Evolutionary conservation across 2,329 filamentous ascomycete species (phyloP).

Genomic region (Fusarium odoratissimum): DNA sequence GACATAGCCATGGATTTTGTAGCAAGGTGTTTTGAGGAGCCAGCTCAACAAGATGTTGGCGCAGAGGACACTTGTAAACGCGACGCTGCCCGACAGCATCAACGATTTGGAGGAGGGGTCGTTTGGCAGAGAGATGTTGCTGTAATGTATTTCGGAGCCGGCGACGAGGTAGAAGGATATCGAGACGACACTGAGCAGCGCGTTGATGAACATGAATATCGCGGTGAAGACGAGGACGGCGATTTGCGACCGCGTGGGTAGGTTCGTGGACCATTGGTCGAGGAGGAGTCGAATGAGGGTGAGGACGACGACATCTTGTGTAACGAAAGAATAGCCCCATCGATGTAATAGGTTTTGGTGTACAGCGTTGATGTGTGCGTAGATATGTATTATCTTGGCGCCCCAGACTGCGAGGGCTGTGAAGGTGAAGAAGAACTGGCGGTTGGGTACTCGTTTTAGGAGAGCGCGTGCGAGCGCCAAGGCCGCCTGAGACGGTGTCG

Average conservation of each 20-base stretch:
- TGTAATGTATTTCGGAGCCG: slow-evolving; percentile 51
- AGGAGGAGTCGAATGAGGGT: slow-evolving; percentile 49
- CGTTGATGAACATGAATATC: slow-evolving; percentile 30
- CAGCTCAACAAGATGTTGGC: slow-evolving; percentile 35
- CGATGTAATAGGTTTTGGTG: slow-evolving; percentile 21
- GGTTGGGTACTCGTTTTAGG: slow-evolving; percentile 43
- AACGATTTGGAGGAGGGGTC: slow-evolving; percentile 48
- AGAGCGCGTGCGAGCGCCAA: neutral
- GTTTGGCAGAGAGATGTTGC: slow-evolving; percentile 48
- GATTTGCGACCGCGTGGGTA: slow-evolving; percentile 13
- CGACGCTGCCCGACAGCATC: slow-evolving; percentile 48
- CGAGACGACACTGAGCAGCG: slow-evolving; percentile 15
- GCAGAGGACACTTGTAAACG: slow-evolving; percentile 36
- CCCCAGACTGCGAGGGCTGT: slow-evolving; percentile 47
- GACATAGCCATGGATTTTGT: slow-evolving; percentile 31
- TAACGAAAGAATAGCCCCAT: slow-evolving; percentile 49
- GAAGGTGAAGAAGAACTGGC: slow-evolving; percentile 49
- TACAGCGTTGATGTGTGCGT: slow-evolving; percentile 47
- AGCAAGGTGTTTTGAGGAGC: slow-evolving; percentile 44
- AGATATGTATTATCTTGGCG: slow-evolving; percentile 50
- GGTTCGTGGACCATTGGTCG: slow-evolving; percentile 38
- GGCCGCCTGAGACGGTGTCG: neutral
- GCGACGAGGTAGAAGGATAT: slow-evolving; percentile 50
- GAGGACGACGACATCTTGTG: slow-evolving; percentile 49
- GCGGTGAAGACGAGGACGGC: slow-evolving; percentile 15